These are phyloP conservation scores for Fusarium sp. DNA, from an alignment of 2,329 filamentous ascomycete genomes.

Conservation along the genomic window DNA sequence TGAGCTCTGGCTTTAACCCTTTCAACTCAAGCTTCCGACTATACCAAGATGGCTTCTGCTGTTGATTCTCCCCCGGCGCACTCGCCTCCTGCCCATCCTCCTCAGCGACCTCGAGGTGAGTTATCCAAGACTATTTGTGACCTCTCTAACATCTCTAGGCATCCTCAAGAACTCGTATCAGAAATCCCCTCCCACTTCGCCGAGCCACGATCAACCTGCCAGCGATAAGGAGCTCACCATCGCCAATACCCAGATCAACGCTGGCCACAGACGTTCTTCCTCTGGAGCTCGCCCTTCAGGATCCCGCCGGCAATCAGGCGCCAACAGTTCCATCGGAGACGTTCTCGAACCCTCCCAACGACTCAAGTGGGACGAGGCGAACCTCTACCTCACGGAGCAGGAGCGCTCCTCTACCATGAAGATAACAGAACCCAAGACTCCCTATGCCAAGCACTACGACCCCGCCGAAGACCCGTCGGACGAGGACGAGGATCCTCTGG, in stretches of 20 bases:
- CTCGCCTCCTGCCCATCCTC: constrained; percentile 52
- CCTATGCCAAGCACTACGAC: constrained; percentile 92
- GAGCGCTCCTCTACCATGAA: constrained; percentile 97
- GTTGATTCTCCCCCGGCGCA: constrained; percentile 51
- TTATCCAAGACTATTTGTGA: background rate
- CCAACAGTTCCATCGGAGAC: constrained; percentile 50
- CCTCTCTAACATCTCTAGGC: constrained; percentile 61
- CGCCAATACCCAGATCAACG: constrained; percentile 93
- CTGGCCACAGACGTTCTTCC: constrained; percentile 86
- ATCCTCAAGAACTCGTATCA: constrained; percentile 92
- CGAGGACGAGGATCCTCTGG: constrained; percentile 63
- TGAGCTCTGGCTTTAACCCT: constrained; percentile 24
- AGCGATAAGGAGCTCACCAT: constrained; percentile 89
- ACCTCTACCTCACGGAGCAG: constrained; percentile 96
- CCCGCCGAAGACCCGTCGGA: constrained; percentile 87
- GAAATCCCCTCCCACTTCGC: constrained; percentile 63
- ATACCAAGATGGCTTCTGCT: constrained; percentile 52
- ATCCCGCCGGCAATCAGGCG: constrained; percentile 75
- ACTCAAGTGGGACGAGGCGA: constrained; percentile 98
- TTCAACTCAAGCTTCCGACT: constrained; percentile 16
- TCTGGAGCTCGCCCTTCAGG: constrained; percentile 67
- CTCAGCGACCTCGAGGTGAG: constrained; percentile 57
- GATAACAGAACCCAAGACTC: constrained; percentile 98
- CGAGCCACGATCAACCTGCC: constrained; percentile 51
- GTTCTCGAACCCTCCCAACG: constrained; percentile 69